Base-by-base conservation (phyloP, 2,329 filamentous ascomycete species). In the Coniochaeta prunicola region DNA sequence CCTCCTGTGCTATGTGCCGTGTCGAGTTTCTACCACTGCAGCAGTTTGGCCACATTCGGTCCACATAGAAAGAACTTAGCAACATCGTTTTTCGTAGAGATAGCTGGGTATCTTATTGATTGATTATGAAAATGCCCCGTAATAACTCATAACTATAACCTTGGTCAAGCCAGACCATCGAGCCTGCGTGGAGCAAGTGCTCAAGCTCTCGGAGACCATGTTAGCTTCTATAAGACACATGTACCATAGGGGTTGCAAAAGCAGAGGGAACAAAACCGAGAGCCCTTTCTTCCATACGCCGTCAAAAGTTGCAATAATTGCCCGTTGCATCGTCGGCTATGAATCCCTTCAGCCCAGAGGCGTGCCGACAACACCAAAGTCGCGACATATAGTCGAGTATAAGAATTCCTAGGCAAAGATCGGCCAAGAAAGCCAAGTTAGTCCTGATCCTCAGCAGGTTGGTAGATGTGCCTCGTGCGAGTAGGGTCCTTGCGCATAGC, bases 401-500 rank as follows among this genome's bases (percentile, higher is more conserved):
- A 30, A 50, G n/a, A 24, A 17, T 8, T 17, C 45, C 45, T 50
- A 50, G 45, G 24, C 45, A 30, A 17, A 30, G 7, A 28, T 28
- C 19, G 21, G 45, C 21, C 45, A 7, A 50, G 21, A 50, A 60
- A 62, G 59, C 62, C 61, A 64, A 58, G 69, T 83, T 80, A 86
- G 76, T 90, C 88, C 68, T 90, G 78, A 60, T 92, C 89, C 58
- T 89, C 88, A 68, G 83, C 86, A 66, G 87, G 81, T 73, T 93
- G 86, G 73, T 96, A 96, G 64, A 94, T 87, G 70, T 96, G 91
- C 67, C 91, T 88, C 71, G 84, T 88, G 69, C 92, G 83, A 62
- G 87, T 86, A 54, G 86, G 85, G 70, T 97, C 94, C 74, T 96
- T 97, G 66, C 92, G 90, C 94, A 97, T 97, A 64, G 89, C 83